Base-by-base conservation (phyloP, 2,329 filamentous ascomycete species). In the Neoascochyta sp. region DNA sequence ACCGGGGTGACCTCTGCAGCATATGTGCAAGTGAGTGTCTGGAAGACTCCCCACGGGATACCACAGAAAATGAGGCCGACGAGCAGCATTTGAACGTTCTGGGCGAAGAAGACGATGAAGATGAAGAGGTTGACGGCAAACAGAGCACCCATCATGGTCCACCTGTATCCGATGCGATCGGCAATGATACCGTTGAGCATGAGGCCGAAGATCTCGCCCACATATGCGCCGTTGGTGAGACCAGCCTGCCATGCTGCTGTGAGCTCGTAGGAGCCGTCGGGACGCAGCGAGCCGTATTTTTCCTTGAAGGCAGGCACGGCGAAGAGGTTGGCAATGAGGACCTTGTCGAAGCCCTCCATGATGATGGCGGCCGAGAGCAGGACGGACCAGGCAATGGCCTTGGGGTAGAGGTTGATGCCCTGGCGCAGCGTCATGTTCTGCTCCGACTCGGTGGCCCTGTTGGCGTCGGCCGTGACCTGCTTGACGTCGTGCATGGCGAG, bases 301-400 rank as follows among this genome's bases (percentile, higher is more conserved):
- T 48, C 39, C 39, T 70, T 65, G 60, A 71, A 71, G 7, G 62
- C 57, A 4, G 63, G 64, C 10, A 68, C 66, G 16, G 58, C 67
- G 41, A 77, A 86, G 49, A 92, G 84, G 61, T 87, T 88, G 67
- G 81, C 85, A 56, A 90, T 80, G 37, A 93, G 69, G 49, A 77
- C 80, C 38, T 90, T 74, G 60, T 94, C 86, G 66, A 88, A 93
- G 6, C 86, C 87, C 62, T 94, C 87, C 88, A 95, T 95, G 50
- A 79, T 80, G 57, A 94, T 92, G 58, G 83, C 86, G 1, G 84
- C 87, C 9, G 84, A 90, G 60, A 95, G 87, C 36, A 93, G 69
- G 28, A 93, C 57, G 50, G 81, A 86, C 86, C 86, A 95, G 9
- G 68, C 74, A 34, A 93, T 81, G 21, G 88, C 88, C 68, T 93